These are phyloP conservation scores for Penicillium crustosum DNA, from an alignment of 2,329 filamentous ascomycete genomes.

Conservation along the genomic window DNA sequence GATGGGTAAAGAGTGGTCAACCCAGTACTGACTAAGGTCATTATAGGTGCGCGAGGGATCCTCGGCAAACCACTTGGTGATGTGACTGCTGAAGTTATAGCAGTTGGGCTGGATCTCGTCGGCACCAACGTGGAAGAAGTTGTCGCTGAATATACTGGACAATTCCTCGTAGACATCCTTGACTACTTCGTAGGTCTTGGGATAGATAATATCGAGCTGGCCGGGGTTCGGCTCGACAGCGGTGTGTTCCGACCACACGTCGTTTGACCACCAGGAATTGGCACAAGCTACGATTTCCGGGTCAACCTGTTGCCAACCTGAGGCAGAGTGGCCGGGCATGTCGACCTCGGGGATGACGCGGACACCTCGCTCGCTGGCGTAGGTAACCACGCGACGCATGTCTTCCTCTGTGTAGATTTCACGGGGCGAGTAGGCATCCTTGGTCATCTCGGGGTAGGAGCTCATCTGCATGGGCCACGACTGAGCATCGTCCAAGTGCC, in stretches of 20 bases:
- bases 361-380: slow-evolving; percentile 57
- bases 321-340: slow-evolving; percentile 59
- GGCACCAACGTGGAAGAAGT: slow-evolving; percentile 58
- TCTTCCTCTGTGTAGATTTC: slow-evolving; percentile 49
- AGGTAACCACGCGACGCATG: slow-evolving; percentile 49
- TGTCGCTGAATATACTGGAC: slow-evolving; percentile 51
- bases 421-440: slow-evolving; percentile 54
- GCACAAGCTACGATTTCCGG: slow-evolving; percentile 57
- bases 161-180: slow-evolving; percentile 56
- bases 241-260: slow-evolving; percentile 55
- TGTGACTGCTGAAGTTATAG: slow-evolving; percentile 57
- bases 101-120: slow-evolving; percentile 58
- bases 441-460: slow-evolving; percentile 53
- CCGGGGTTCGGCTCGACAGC: slow-evolving; percentile 58
- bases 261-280: slow-evolving; percentile 62
- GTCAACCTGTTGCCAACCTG: slow-evolving; percentile 59
- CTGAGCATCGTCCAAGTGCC: slow-evolving; percentile 57
- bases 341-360: slow-evolving; percentile 62
- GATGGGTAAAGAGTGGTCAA: slow-evolving; percentile 54
- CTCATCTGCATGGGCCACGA: slow-evolving; percentile 56
- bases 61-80: slow-evolving; percentile 52
- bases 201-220: slow-evolving; percentile 57
- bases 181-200: slow-evolving; percentile 57
- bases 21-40: slow-evolving; percentile 56
- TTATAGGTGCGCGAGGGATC: slow-evolving; percentile 53